phyloP scores from a whole-genome alignment of 768 basidiomycete genomes.

The Phaeotremella skinneri region DNA sequence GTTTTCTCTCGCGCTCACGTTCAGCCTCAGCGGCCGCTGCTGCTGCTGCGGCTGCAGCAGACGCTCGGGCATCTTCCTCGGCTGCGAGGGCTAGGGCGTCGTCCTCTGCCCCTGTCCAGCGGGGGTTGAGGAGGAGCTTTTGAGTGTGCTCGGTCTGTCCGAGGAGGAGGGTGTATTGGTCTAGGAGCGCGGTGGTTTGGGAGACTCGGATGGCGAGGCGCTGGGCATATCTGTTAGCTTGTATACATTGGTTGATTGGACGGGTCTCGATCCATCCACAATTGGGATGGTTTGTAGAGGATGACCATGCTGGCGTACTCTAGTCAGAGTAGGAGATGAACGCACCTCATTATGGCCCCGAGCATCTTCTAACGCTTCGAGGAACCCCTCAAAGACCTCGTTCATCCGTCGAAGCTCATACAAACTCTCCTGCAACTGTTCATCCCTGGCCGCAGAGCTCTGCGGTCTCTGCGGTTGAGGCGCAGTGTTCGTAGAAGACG shows the following conservation, averaged over 20 bases:
- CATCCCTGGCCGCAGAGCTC: slow-evolving; percentile 16
- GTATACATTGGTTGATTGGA: slow-evolving; percentile 1
- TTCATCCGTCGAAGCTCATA: slow-evolving; percentile 51
- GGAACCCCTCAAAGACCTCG: slow-evolving; percentile 47
- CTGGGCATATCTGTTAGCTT: slow-evolving; percentile 15
- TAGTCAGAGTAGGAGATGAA: not conserved
- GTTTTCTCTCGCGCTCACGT: slow-evolving; percentile 14
- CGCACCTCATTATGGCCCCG: slow-evolving; percentile 51
- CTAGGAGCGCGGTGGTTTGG: slow-evolving; percentile 50
- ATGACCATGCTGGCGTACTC: not conserved
- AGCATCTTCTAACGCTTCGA: slow-evolving; percentile 34
- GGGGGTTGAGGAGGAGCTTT: slow-evolving; percentile 47
- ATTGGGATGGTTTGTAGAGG: not conserved
- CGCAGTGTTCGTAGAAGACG: not conserved
- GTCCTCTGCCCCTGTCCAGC: slow-evolving; percentile 48
- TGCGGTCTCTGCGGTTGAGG: not conserved
- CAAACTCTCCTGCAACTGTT: slow-evolving; percentile 40
- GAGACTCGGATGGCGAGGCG: slow-evolving; percentile 35
- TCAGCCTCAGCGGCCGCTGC: slow-evolving; percentile 18
- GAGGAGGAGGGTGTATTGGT: slow-evolving; percentile 50
- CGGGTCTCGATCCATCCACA: too few relatives aligned
- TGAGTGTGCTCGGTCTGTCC: slow-evolving; percentile 53
- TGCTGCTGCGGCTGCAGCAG: slow-evolving; percentile 18
- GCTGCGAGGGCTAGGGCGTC: slow-evolving; percentile 14
- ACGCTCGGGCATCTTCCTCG: slow-evolving; percentile 8